Evolutionary conservation across 2,329 filamentous ascomycete species (phyloP).

Genomic region (Cladosporium sphaerospermum): DNA sequence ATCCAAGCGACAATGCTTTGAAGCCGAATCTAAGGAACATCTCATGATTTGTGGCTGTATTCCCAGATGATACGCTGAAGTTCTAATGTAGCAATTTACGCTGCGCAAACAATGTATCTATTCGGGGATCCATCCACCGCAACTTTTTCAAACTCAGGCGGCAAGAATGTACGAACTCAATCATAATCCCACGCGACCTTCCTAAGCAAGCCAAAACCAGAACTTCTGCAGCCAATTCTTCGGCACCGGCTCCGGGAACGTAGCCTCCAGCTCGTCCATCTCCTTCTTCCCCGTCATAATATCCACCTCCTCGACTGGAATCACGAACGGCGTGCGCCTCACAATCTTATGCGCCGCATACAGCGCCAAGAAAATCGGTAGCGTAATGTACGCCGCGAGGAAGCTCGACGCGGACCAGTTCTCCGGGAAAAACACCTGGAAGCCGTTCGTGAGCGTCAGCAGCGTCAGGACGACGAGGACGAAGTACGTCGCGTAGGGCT

Average conservation of each 20-base stretch:
- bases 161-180: too few relatives aligned
- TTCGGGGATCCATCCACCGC: too few relatives aligned
- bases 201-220: constrained; percentile 43
- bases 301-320: constrained; percentile 38
- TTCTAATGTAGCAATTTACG: too few relatives aligned
- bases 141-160: too few relatives aligned
- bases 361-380: constrained; percentile 54
- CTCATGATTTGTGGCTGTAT: too few relatives aligned
- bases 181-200: too few relatives aligned
- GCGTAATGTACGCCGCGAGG: constrained; percentile 55
- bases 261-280: constrained; percentile 35
- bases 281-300: constrained; percentile 43
- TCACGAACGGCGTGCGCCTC: constrained; percentile 41
- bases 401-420: constrained; percentile 49
- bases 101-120: too few relatives aligned
- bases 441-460: constrained; percentile 55
- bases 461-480: constrained; percentile 42
- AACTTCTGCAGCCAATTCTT: constrained; percentile 41
- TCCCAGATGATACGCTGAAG: too few relatives aligned
- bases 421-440: constrained; percentile 48
- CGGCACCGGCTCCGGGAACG: constrained; percentile 39
- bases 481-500: constrained; percentile 49
- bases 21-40: too few relatives aligned
- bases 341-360: constrained; percentile 50
- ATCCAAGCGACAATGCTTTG: too few relatives aligned